Evolutionary conservation across 352 stramenopile genomes (phyloP).

Genomic region (Phytophthora pinifolia): DNA sequence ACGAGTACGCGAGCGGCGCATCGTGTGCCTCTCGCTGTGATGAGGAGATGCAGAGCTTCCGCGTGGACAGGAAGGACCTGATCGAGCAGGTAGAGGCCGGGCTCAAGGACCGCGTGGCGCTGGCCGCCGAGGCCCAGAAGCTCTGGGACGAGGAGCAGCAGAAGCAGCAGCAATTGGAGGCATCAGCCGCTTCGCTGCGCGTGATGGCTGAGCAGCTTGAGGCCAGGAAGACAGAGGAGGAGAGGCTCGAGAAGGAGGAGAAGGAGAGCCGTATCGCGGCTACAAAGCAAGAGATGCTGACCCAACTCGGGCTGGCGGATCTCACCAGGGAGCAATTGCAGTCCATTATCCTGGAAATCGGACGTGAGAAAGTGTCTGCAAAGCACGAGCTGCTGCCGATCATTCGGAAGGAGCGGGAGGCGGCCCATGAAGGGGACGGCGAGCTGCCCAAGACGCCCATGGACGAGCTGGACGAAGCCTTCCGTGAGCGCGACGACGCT

Average conservation of each 20-base stretch:
- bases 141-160: slow-evolving; percentile 38
- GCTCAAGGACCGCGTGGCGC: slow-evolving; percentile 38
- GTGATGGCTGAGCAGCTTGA: slow-evolving; percentile 48
- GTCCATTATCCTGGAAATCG: slow-evolving; percentile 64
- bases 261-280: slow-evolving; percentile 40
- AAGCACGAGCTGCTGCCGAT: slow-evolving; percentile 61
- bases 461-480: slow-evolving; percentile 55
- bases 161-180: slow-evolving; percentile 33
- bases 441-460: slow-evolving; percentile 39
- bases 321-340: slow-evolving; percentile 59
- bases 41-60: slow-evolving; percentile 41
- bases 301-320: slow-evolving; percentile 60
- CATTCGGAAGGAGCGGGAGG: slow-evolving; percentile 52
- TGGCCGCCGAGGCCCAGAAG: slow-evolving; percentile 37
- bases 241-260: slow-evolving; percentile 52
- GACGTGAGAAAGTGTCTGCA: slow-evolving; percentile 31
- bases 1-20: slow-evolving; percentile 66
- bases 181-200: slow-evolving; percentile 26
- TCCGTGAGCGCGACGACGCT: slow-evolving; percentile 48
- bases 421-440: slow-evolving; percentile 24
- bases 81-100: slow-evolving; percentile 78
- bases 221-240: slow-evolving; percentile 36
- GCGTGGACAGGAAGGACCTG: slow-evolving; percentile 50
- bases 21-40: slow-evolving; percentile 46
- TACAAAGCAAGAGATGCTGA: slow-evolving; percentile 46